phyloP scores from a whole-genome alignment of 1,284 basidiomycete genomes.

The Papiliotrema fonsecae region DNA sequence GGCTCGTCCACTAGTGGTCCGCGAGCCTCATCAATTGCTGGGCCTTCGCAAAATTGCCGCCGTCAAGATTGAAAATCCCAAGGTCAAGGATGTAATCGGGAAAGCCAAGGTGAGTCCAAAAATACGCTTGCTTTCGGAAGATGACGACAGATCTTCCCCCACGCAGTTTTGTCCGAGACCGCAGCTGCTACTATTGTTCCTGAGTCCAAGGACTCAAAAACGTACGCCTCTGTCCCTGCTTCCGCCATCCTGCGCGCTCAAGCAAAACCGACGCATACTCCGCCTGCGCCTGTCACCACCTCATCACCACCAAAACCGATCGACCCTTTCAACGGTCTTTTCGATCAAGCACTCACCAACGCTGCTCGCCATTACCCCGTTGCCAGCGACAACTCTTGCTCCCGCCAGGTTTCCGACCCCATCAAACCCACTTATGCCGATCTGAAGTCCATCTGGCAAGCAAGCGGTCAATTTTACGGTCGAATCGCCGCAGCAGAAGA shows the following conservation, averaged over 20 bases:
- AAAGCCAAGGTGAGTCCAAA: not conserved
- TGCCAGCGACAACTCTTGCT: not conserved
- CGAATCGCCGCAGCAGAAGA: not conserved
- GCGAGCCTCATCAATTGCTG: conserved; percentile 29
- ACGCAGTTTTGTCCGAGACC: no score
- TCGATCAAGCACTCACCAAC: conserved; percentile 4
- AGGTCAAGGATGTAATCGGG: not conserved
- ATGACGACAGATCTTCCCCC: no score
- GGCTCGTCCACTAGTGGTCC: conserved; percentile 20
- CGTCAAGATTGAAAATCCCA: not conserved
- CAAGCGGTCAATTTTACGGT: not conserved
- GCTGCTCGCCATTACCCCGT: not conserved
- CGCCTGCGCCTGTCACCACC: no score
- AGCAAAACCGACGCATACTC: no score
- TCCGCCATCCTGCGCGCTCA: not conserved
- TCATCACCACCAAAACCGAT: not conserved
- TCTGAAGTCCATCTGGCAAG: not conserved
- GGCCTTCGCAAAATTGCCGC: conserved; percentile 20
- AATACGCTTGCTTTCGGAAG: no score
- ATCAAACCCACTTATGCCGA: not conserved
- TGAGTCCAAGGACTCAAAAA: no score
- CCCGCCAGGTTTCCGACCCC: no score
- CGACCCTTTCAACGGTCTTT: conserved; percentile 3
- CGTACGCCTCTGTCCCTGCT: no score
- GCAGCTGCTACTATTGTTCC: not conserved